Base-by-base conservation (phyloP, 495 filamentous ascomycete species). In the Neurospora discreta region DNA sequence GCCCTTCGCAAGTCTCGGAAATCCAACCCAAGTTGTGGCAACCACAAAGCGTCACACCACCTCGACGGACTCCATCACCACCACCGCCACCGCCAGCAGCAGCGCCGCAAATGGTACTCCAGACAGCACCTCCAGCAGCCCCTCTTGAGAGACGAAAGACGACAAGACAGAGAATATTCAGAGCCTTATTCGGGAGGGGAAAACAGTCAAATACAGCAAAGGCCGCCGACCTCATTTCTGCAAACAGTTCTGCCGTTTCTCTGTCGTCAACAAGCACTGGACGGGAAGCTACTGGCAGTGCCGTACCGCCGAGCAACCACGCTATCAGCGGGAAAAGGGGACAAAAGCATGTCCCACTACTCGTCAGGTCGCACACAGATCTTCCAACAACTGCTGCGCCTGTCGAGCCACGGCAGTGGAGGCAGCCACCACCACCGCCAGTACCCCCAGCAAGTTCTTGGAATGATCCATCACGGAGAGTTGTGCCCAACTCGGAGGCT, bases 91-190 rank as follows among this genome's bases (percentile, higher is more conserved):
- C 73, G 30, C 77, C 81, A 33, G 75, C 74, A 10, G 70, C 69
- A 18, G 42, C 44, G 13, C 44, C 18, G 73, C 70, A 39, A 70
- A 73, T 36, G 70, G 39, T 70, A 30, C 39, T 46, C 15, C 36
- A 69, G 39, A 13, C 39, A 15, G 68, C 46, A 0, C 30, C 72
- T 6, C 72, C 77, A 38, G 78, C 78, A 36, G 78, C 80, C 18
- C 73, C 77, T n/a, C 72, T 80, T 40, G 80, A 80, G 39, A 80
- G 75, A 77, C 77, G 78, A 67, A 82, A 84, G 75, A 78, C 84
- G 5, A 81, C 82, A 26, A 85, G 79, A 72, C 83, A 85, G 78
- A 86, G 83, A 72, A 74, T 87, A 16, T 85, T 87, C 39, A 78
- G 84, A 4, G 75, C 75, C 20, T 77, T 84, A 20, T 88, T 88